Base-by-base conservation (phyloP, 257 asterid genomes). In the Lycium barbarum region DNA sequence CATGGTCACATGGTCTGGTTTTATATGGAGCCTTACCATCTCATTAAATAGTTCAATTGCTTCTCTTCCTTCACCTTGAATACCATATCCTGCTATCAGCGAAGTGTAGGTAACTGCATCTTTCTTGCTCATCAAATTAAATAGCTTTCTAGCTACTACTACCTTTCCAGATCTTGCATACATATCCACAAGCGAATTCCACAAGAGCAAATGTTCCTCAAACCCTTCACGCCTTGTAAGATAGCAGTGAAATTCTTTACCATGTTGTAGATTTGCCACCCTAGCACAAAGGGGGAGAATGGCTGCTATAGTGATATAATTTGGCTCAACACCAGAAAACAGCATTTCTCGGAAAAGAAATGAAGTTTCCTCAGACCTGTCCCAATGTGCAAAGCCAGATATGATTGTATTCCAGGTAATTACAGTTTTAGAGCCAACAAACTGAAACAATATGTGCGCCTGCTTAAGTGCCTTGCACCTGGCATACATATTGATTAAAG, bases 61-160 rank as follows among this genome's bases (percentile, higher is more conserved):
- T 79, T 83, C 88, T 83, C 84, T 87, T 40, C 97, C 98, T n/a
- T 93, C 87, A 80, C 98, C 99, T 68, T 91, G 94, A 62, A 90
- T 79, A 65, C 99, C 98, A 83, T 93, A 92, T 78, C 98, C 99
- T 86, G 91, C 89, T 86, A 96, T 94, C 57, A 96, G 72, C 8
- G 97, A 96, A 90, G 99, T 96, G 87, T 96, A 96, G 14, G 98
- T 91, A 82, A 93, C 95, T 45, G 86, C 90, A 90, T 96, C 98
- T 91, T 88, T 91, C 83, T 79, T 90, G 43, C 91, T 91, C 89
- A 93, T 89, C 72, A 83, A 86, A 90, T 90, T 90, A 89, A 96
- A 96, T 82, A 96, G 82, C 72, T 78, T 92, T 89, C 89, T 91
- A 43, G 98, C 97, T n/a, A 85, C 51, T n/a, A 83, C 84, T 84